Percentiles rank a stretch among this genome's conserved stretches.
Evolutionary conservation across 2,329 filamentous ascomycete species (phyloP).

Genomic region (Neurospora crassa): DNA sequence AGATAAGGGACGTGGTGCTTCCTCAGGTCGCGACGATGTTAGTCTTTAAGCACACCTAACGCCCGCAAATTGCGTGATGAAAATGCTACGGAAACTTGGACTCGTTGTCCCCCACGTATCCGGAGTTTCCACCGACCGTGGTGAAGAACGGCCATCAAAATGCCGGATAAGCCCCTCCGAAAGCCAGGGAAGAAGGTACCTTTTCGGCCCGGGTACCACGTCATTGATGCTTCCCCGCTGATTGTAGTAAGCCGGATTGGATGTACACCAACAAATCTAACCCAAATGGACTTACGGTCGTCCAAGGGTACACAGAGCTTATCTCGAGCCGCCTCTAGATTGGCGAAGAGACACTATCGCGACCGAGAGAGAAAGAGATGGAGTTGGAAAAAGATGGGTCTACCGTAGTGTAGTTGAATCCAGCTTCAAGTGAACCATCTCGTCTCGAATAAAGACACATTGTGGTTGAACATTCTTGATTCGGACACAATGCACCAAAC

Average conservation of each 20-base stretch:
- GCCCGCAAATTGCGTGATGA: not conserved
- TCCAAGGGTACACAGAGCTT: not conserved
- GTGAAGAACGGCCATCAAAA: not conserved
- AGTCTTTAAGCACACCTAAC: not conserved
- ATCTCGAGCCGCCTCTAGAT: not conserved
- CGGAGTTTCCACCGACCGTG: not conserved
- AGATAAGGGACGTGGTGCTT: not conserved
- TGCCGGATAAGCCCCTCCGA: not conserved
- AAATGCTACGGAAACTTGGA: not conserved
- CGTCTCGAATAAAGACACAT: not conserved
- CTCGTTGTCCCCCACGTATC: not conserved
- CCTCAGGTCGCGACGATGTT: not conserved
- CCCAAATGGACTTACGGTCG: not conserved
- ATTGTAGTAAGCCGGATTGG: not conserved
- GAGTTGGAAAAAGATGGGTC: too few species aligned
- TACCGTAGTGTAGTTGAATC: too few species aligned
- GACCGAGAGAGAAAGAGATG: not conserved
- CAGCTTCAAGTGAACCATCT: not conserved
- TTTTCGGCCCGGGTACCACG: not conserved
- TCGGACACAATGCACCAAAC: not conserved
- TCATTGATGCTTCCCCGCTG: not conserved
- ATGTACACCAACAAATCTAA: not conserved
- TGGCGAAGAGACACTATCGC: not conserved
- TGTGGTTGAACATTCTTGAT: not conserved
- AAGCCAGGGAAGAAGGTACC: not conserved